Evolutionary conservation across 306 rosid genomes (phyloP).

Genomic region (Senna tora): DNA sequence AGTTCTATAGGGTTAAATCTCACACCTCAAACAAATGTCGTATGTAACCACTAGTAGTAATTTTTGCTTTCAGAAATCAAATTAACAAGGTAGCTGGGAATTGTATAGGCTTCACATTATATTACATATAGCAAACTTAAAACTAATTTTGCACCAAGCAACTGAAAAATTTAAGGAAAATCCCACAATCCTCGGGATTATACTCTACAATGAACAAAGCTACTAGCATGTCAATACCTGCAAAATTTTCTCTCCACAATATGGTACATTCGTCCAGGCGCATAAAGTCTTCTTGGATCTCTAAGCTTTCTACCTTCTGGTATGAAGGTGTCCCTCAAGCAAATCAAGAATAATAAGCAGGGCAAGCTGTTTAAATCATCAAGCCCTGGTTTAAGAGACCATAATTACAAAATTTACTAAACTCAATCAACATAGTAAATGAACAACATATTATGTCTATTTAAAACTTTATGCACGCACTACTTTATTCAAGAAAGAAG

Average conservation of each 20-base stretch:
- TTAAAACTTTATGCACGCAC: slow-evolving; percentile 15
- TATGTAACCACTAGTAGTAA: too few species aligned
- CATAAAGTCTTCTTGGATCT: slow-evolving; percentile 92
- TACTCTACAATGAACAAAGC: not conserved
- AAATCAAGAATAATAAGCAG: slow-evolving; percentile 82
- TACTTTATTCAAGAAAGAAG: slow-evolving; percentile 23
- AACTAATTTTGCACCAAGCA: slow-evolving; percentile 14
- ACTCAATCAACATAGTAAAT: slow-evolving; percentile 31
- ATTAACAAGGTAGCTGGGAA: not conserved
- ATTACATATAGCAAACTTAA: not conserved
- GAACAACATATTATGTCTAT: slow-evolving; percentile 12
- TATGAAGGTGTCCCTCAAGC: slow-evolving; percentile 94
- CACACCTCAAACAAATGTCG: too few species aligned
- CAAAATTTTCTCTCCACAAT: slow-evolving; percentile 89
- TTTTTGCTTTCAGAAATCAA: not conserved
- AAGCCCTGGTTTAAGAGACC: slow-evolving; percentile 71
- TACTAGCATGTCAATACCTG: slow-evolving; percentile 58
- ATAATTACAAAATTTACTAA: slow-evolving; percentile 47
- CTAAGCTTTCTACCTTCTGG: slow-evolving; percentile 84
- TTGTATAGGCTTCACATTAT: not conserved
- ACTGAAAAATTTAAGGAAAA: slow-evolving; percentile 7
- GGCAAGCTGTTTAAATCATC: slow-evolving; percentile 92
- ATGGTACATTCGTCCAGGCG: slow-evolving; percentile 94
- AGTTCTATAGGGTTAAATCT: not conserved
- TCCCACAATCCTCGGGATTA: not conserved